Evolutionary conservation across 768 basidiomycete species (phyloP).

Genomic region (Podaxis mareebaensis): DNA sequence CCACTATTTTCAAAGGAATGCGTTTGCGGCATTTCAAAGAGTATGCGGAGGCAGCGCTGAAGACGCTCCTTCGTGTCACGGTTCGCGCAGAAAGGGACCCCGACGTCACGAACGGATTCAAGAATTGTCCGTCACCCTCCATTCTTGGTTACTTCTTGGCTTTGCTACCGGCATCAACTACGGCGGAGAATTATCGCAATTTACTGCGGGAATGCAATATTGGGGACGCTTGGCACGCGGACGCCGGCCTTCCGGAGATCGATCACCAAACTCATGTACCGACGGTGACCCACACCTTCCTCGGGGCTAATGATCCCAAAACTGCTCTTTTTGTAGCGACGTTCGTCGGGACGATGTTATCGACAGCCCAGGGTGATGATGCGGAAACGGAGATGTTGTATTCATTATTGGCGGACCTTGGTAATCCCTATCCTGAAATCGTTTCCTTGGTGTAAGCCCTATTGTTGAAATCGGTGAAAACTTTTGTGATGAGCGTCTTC

Average conservation of each 20-base stretch:
- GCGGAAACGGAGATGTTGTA: conserved; percentile 82
- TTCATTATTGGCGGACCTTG: conserved; percentile 71
- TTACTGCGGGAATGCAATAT: conserved; percentile 67
- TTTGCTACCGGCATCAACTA: conserved; percentile 68
- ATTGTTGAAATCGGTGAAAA: conserved; percentile 1
- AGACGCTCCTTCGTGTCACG: conserved; percentile 64
- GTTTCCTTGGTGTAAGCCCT: conserved; percentile 68
- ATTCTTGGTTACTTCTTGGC: conserved; percentile 80
- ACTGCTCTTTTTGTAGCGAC: conserved; percentile 74
- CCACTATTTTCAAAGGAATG: conserved; percentile 85
- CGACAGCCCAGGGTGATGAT: conserved; percentile 76
- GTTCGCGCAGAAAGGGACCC: conserved; percentile 39
- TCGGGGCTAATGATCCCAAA: conserved; percentile 62
- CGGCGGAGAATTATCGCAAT: conserved; percentile 51
- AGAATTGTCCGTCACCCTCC: conserved; percentile 52
- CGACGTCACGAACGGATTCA: conserved; percentile 36
- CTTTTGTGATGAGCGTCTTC: conserved; percentile 18
- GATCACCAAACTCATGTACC: conserved; percentile 49
- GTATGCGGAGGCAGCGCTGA: conserved; percentile 59
- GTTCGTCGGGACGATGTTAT: conserved; percentile 74
- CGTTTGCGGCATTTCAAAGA: conserved; percentile 66
- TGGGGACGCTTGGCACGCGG: conserved; percentile 43
- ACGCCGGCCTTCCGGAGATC: conserved; percentile 38
- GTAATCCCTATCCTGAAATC: conserved; percentile 66
- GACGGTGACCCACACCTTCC: conserved; percentile 51